These are phyloP conservation scores for Trametes sanguinea DNA, from an alignment of 768 basidiomycete species.

Conservation along the genomic window DNA sequence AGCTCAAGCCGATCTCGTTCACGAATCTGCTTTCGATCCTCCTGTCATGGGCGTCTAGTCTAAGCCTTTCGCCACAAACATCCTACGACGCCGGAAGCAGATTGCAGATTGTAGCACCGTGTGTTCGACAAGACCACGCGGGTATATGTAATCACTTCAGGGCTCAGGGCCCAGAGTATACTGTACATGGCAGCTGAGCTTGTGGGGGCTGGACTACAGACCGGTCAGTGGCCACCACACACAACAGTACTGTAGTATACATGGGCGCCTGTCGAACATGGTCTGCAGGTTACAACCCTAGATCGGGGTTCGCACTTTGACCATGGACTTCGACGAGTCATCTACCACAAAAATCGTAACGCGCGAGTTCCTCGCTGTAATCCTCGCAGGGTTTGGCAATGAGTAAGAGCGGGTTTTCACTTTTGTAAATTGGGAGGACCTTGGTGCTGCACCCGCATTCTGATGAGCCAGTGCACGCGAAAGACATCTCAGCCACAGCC, in stretches of 20 bases:
- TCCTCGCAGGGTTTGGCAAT: slow-evolving; percentile 91
- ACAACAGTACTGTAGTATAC: neutral
- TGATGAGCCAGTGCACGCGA: neutral
- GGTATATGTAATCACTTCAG: too few relatives aligned
- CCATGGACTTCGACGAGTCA: slow-evolving; percentile 68
- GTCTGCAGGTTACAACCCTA: neutral
- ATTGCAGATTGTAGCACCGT: too few relatives aligned
- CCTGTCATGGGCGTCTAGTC: too few relatives aligned
- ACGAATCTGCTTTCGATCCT: too few relatives aligned
- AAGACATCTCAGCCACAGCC: slow-evolving; percentile 8
- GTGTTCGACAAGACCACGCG: too few relatives aligned
- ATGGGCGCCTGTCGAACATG: slow-evolving; percentile 1
- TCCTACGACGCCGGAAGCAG: too few relatives aligned
- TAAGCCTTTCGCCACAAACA: too few relatives aligned
- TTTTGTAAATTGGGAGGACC: neutral
- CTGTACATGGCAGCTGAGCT: too few relatives aligned
- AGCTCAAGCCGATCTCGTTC: too few relatives aligned
- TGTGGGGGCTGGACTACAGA: too few relatives aligned
- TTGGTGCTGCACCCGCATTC: neutral
- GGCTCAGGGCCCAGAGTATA: too few relatives aligned
- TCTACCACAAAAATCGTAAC: slow-evolving; percentile 47
- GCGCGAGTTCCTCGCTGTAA: slow-evolving; percentile 84
- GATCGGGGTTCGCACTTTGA: slow-evolving; percentile 14
- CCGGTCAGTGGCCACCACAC: too few relatives aligned
- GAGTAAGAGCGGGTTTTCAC: slow-evolving; percentile 52